Evolutionary conservation across 208 protist genomes (phyloP).

Genomic region (Crithidia sp.): DNA sequence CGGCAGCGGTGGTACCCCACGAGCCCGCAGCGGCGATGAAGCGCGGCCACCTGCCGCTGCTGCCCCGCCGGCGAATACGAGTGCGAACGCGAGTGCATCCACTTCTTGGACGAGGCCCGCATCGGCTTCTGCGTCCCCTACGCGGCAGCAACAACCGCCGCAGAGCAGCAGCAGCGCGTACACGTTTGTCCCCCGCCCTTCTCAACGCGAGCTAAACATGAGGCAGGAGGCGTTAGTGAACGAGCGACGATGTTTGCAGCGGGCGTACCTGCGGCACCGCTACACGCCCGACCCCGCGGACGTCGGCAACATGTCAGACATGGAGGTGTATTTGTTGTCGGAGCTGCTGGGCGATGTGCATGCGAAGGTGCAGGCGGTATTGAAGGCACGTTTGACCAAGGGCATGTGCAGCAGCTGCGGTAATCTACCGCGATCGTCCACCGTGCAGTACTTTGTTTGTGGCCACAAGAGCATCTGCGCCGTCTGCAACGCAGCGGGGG

Average conservation of each 20-base stretch:
- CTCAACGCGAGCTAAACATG: conserved; percentile 10
- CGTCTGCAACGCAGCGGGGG: conserved; percentile 29
- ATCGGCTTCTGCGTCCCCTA: not conserved
- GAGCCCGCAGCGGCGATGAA: too few relatives aligned
- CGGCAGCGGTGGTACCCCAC: too few relatives aligned
- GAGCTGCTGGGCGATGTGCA: conserved; percentile 42
- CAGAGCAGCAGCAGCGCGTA: conserved; percentile 3
- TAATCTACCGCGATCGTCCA: not conserved
- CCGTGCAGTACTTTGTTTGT: conserved; percentile 37
- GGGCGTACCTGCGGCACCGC: conserved; percentile 44
- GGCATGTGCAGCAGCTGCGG: conserved; percentile 54
- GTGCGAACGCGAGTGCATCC: not conserved
- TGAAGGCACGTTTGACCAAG: conserved; percentile 43
- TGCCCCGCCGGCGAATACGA: too few relatives aligned
- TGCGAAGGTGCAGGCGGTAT: conserved; percentile 42
- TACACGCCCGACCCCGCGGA: conserved; percentile 74
- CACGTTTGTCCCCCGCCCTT: too few relatives aligned
- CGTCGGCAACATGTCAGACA: conserved; percentile 75
- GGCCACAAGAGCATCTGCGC: conserved; percentile 47
- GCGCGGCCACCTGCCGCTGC: too few relatives aligned
- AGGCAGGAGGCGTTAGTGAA: conserved; percentile 49
- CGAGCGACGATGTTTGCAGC: conserved; percentile 55
- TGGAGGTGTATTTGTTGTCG: conserved; percentile 62
- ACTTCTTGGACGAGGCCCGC: not conserved
- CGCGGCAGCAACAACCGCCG: too few relatives aligned